Evolutionary conservation across 148 eudicot species (phyloP), one percentile per base, ranked within the genome.

Genomic region (Rhododendron henanense): DNA sequence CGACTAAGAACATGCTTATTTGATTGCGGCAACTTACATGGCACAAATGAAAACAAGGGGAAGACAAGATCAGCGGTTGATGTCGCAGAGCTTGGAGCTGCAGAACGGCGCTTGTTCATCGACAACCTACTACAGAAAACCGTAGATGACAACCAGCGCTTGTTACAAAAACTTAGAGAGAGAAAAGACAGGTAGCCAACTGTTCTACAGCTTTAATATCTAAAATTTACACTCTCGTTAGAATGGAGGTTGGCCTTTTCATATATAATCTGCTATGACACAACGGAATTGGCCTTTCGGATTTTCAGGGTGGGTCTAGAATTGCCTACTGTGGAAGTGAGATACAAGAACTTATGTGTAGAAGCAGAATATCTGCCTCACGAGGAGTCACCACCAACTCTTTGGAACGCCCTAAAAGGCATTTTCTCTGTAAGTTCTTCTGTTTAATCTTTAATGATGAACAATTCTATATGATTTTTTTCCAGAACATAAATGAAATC

Each of bases 311-410:
- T 92, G 90, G 94, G 88, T 19, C 84, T 94, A 71, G 86, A 92
- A 23, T 90, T 91, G 73, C 96, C 96, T 25, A 79, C 93, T 6
- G 91, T 94, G 47, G 90, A 90, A 85, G 92, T 93, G 87, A 90
- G 90, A 84, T 93, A 84, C 79, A 83, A 82, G 81, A 90, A 92
- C 80, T 88, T 93, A 28, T 50, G 4, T 28, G 82, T 79, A 33
- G 82, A 79, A 79, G 82, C 92, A 23, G 77, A 88, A 75, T 92
- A 93, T 81, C 86, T 87, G 82, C 93, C 92, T 10, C 93, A 92
- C 78, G 95, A 94, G 47, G 91, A 93, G 87, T 91, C 94, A 61
- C 92, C 89, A 86, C 96, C 96, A n/a, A 93, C 93, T 45, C 92
- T 92, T 18, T 91, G 94, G 93, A 93, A 92, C 79, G 82, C 92